Conservation (phyloP, 2,329 filamentous ascomycete genomes). For the Monosporascus sp. region DNA sequence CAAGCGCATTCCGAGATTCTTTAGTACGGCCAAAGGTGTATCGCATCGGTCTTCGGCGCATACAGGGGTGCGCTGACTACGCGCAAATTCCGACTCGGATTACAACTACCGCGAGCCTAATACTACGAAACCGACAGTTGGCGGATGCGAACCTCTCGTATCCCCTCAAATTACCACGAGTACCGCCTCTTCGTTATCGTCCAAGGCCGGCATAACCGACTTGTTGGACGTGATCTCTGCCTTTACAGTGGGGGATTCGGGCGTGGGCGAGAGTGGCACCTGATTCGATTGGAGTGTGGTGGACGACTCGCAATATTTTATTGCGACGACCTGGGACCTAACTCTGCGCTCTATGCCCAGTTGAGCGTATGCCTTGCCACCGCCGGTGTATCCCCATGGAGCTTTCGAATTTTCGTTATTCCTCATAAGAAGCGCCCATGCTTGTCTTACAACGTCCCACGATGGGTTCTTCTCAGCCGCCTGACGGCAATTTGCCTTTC, state of each 20-base stretch:
- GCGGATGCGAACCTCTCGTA: neutral
- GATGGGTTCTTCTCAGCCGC: constrained; percentile 56
- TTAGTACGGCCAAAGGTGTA: no score
- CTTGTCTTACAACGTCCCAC: constrained; percentile 50
- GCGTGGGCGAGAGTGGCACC: neutral
- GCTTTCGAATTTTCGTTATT: neutral
- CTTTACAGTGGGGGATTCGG: neutral
- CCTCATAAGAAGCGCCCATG: constrained; percentile 41
- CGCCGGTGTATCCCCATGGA: neutral
- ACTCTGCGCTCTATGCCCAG: no score
- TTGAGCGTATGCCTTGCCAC: neutral
- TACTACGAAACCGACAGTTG: neutral
- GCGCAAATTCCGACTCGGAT: no score
- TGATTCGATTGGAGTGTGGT: neutral
- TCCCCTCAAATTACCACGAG: neutral
- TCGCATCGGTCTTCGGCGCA: no score
- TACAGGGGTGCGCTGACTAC: no score
- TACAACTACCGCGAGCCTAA: no score
- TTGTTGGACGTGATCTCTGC: neutral
- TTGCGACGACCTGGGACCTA: no score
- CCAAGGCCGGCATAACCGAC: neutral
- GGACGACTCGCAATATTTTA: neutral
- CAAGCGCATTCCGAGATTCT: no score
- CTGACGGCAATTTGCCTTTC: constrained; percentile 55
- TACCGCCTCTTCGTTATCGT: neutral